Conservation (phyloP, 768 basidiomycete genomes). For the Termitomyces sp. region DNA sequence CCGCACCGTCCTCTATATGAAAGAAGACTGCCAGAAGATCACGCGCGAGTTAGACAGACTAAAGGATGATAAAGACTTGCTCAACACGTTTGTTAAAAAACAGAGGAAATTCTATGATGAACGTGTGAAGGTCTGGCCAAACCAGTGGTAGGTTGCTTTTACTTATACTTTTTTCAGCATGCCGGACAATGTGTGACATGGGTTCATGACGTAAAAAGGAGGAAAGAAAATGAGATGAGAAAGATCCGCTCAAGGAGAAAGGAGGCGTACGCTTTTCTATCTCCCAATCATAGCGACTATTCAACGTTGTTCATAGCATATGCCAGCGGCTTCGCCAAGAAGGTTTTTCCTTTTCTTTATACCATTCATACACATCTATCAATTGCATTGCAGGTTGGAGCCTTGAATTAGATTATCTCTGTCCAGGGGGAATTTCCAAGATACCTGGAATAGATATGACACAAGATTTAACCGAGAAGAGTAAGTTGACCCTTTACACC, state of each 20-base stretch:
- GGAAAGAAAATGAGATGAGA: conserved; percentile 13
- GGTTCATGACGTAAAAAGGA: conserved; percentile 1
- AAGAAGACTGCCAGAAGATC: background rate
- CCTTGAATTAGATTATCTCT: conserved; percentile 10
- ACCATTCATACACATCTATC: background rate
- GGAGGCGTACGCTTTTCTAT: conserved; percentile 13
- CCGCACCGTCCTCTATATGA: background rate
- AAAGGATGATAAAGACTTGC: background rate
- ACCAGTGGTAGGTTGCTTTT: background rate
- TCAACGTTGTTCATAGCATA: conserved; percentile 11
- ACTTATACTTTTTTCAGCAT: background rate
- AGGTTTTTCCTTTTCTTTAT: conserved; percentile 6
- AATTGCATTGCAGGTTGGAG: conserved; percentile 3
- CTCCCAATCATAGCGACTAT: background rate
- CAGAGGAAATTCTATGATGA: background rate
- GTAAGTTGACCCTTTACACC: conserved; percentile 6
- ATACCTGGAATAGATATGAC: conserved; percentile 21
- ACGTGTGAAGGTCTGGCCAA: background rate
- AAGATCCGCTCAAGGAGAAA: conserved; percentile 10
- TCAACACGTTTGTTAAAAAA: background rate
- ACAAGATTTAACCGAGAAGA: conserved; percentile 23
- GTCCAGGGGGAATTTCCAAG: background rate
- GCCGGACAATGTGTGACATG: conserved; percentile 1
- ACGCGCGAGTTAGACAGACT: background rate
- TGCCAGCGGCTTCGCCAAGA: conserved; percentile 14